Base-by-base conservation (phyloP, 768 basidiomycete genomes). In the Porpolomopsis calyptriformis region DNA sequence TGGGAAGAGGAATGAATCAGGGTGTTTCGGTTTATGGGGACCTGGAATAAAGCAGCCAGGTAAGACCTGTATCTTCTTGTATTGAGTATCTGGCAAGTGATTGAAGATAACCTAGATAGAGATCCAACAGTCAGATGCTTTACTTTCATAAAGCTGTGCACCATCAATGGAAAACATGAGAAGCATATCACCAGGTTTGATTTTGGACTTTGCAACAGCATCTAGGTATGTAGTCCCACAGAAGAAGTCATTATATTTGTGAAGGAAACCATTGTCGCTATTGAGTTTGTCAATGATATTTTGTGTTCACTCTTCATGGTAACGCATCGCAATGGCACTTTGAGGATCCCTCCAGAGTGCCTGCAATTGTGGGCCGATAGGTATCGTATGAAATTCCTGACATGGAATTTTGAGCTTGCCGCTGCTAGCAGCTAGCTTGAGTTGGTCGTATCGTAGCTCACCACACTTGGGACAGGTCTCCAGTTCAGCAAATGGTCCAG, bases 101-200 rank as follows among this genome's bases (percentile, higher is more conserved):
- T 68, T 56, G 1, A 52, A 33, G 5, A 67, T 44, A 10, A 66
- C 47, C 64, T 63, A 70, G 5, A 65, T 61, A 2, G 41, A 55
- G 10, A 72, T 69, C 68, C 68, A 70, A 9, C 54, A 59, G 37
- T 71, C 64, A 1, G 67, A 72, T 33, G 56, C 51, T 51, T 71
- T 71, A 50, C 64, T 60, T 5, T 61, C 52, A 38, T 66, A 70
- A 0, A 73, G 59, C 39, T 71, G 71, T 0, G 64, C 61, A 18
- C 68, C 65, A 45, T 72, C 66, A 12, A 70, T 33, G 0, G 67
- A 69, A 4, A 66, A 46, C 2, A 59, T 42, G 2, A 71, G 34
- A 2, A 63, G 43, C 0, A 53, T 64, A 35, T 69, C 60, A 16
- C 64, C 51, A 4, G 18, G 20, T 0, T 52, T 59, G 11, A 70